These are phyloP conservation scores for Exophiala dermatitidis DNA, from an alignment of 2,329 filamentous ascomycete species.

Conservation along the genomic window DNA sequence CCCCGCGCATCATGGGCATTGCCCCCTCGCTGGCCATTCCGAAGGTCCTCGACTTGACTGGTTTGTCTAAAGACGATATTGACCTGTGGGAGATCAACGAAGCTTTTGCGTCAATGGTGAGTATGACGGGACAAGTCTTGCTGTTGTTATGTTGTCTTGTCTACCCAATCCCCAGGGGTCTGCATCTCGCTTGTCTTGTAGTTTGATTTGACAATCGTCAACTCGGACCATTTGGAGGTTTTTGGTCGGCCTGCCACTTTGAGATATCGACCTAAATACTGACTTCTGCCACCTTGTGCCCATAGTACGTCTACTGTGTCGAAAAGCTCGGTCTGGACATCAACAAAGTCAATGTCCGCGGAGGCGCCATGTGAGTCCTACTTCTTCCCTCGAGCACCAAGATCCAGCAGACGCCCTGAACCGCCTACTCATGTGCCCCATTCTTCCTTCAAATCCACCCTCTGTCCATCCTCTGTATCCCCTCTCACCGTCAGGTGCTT, in stretches of 20 bases:
- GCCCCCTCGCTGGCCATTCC: slow-evolving; percentile 95
- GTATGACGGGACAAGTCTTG: slow-evolving; percentile 8
- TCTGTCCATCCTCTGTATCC: not conserved
- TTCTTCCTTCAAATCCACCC: not conserved
- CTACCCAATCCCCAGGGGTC: not conserved
- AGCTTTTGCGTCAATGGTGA: slow-evolving; percentile 73
- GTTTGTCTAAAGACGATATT: slow-evolving; percentile 79
- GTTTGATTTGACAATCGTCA: not conserved
- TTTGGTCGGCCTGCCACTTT: not conserved
- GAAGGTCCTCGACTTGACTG: slow-evolving; percentile 77
- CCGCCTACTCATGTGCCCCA: not conserved
- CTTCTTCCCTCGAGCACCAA: not conserved
- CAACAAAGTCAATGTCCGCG: slow-evolving; percentile 95
- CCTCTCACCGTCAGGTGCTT: slow-evolving; percentile 32
- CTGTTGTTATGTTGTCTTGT: not conserved
- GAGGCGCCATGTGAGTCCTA: slow-evolving; percentile 62
- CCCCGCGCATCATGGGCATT: slow-evolving; percentile 92
- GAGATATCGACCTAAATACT: slow-evolving; percentile 10
- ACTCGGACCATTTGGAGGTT: not conserved
- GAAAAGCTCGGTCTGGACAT: slow-evolving; percentile 75
- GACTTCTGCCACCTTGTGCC: not conserved
- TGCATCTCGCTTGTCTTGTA: not conserved
- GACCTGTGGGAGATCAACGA: slow-evolving; percentile 99
- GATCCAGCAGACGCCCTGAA: slow-evolving; percentile 5
- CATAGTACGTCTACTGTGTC: slow-evolving; percentile 84